These are phyloP conservation scores for Nakaseomyces nivariensis DNA, from an alignment of 1,139 yeast species.

Conservation along the genomic window DNA sequence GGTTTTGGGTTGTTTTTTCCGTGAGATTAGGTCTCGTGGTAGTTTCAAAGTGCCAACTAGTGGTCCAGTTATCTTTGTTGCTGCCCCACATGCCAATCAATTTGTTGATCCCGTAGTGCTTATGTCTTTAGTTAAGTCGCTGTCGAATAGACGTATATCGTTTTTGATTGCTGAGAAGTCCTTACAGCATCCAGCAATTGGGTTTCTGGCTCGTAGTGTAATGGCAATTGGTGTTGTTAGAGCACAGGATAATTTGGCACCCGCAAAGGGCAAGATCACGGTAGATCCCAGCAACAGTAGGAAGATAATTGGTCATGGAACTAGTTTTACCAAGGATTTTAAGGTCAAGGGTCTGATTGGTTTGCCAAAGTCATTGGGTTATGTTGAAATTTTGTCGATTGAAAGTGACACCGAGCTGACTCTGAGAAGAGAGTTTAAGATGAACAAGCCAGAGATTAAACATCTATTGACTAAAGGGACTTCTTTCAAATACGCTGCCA, in stretches of 20 bases:
- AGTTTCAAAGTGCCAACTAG: constrained; percentile 68
- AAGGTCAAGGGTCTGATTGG: constrained; percentile 61
- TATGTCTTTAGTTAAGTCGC: constrained; percentile 70
- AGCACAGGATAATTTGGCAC: constrained; percentile 71
- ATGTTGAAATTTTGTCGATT: constrained; percentile 58
- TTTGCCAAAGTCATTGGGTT: constrained; percentile 71
- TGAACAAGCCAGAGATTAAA: constrained; percentile 34
- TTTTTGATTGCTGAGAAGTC: constrained; percentile 84
- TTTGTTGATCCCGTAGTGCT: constrained; percentile 85
- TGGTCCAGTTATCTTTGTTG: constrained; percentile 90
- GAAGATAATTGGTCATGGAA: constrained; percentile 52
- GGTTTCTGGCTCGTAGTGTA: constrained; percentile 64
- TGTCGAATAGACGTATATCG: constrained; percentile 65
- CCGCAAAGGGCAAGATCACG: constrained; percentile 51
- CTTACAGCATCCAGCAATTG: constrained; percentile 56
- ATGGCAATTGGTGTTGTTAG: constrained; percentile 83
- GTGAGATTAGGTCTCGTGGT: constrained; percentile 86
- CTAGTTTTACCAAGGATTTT: constrained; percentile 60
- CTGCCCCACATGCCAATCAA: constrained; percentile 97
- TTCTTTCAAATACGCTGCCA: constrained; percentile 61
- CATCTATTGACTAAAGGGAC: constrained; percentile 45
- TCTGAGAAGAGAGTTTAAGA: constrained; percentile 66
- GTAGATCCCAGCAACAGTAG: constrained; percentile 41
- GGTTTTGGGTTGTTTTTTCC: constrained; percentile 55
- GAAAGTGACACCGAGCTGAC: constrained; percentile 63